A percentile compares a stretch with the other conserved stretches of the same genome.
Evolutionary conservation across 139 green algal genomes (phyloP).

Genomic region (Monoraphidium neglectum): DNA sequence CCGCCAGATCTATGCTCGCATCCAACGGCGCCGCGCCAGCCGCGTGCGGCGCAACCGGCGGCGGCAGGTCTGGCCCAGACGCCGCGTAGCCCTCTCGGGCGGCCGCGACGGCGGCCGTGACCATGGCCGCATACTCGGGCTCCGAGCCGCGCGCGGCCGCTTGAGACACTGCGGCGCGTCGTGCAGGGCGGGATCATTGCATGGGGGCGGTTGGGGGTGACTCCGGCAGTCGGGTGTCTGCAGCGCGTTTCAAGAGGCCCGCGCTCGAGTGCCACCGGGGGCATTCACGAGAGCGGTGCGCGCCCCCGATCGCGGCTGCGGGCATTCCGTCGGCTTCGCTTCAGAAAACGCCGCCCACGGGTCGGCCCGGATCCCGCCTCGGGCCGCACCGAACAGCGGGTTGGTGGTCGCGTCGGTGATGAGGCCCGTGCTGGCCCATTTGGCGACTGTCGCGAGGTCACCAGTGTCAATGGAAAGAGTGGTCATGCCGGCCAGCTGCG

Average conservation of each 20-base stretch:
- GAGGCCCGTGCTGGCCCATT: slow-evolving; percentile 28
- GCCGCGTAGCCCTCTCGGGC: slow-evolving; percentile 21
- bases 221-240: too few relatives aligned
- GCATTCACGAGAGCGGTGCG: too few relatives aligned
- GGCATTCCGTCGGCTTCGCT: too few relatives aligned
- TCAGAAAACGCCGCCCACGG: too few relatives aligned
- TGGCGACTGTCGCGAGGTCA: slow-evolving; percentile 38
- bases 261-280: too few relatives aligned
- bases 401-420: slow-evolving; percentile 56
- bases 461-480: slow-evolving; percentile 43
- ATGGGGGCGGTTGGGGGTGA: not conserved
- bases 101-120: slow-evolving; percentile 39
- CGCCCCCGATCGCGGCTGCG: too few relatives aligned
- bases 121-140: slow-evolving; percentile 30
- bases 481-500: slow-evolving; percentile 26
- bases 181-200: not conserved
- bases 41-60: slow-evolving; percentile 5
- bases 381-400: slow-evolving; percentile 45
- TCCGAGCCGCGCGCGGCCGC: slow-evolving; percentile 34
- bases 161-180: slow-evolving; percentile 35
- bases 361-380: too few relatives aligned
- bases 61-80: not conserved
- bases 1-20: slow-evolving; percentile 41
- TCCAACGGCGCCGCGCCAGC: slow-evolving; percentile 2
- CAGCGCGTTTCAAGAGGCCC: too few relatives aligned